Evolutionary conservation across 345 rosid genomes (phyloP), one percentile per base, ranked within the genome.

Genomic region (Brassica incana): DNA sequence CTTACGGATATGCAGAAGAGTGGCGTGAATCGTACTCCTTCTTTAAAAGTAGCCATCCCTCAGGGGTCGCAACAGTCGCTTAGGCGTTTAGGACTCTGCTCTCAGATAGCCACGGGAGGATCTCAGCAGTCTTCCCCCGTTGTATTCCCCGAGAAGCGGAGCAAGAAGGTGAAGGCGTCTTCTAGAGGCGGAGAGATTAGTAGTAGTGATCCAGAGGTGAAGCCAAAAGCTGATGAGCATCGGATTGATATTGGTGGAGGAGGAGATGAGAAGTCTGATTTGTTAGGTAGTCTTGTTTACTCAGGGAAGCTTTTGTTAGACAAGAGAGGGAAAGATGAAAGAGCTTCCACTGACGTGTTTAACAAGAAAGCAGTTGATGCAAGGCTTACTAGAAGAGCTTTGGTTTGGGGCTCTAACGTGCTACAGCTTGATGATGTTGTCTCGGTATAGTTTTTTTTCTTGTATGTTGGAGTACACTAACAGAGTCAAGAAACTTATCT

Each of bases 231-330:
- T 61, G 89, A 87, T 20, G 95, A 95, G 75, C 91, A 82, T 69
- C 62, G 89, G 75, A 88, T 95, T 65, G 98, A 93, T 81, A 87
- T 91, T 5, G 91, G 84, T 10, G 94, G 87, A 65, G 97, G 93
- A 5, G 97, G 93, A 3, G 97, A 95, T 78, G 99, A 95, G 79
- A 95, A 90, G 75, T 90, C 91, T 14, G 92, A 91, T 90, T 86
- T 95, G 81, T 84, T 95, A 75, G 97, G 97, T 15, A 89, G 80
- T 82, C 84, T 85, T 74, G 90, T 93, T 70, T 86, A 85, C 81
- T 80, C 93, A 0, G 98, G 98, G 33, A 90, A 89, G 85, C 95
- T 95, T 52, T 64, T 84, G 60, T 85, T 89, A 80, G 97, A 88
- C 71, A 91, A 91, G 85, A 89, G 90, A 77, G 86, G 85, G 58